Evolutionary conservation across 176 grass and related monocot genomes (phyloP), one percentile per base, ranked within the genome.

Genomic region (Phyllostachys edulis): DNA sequence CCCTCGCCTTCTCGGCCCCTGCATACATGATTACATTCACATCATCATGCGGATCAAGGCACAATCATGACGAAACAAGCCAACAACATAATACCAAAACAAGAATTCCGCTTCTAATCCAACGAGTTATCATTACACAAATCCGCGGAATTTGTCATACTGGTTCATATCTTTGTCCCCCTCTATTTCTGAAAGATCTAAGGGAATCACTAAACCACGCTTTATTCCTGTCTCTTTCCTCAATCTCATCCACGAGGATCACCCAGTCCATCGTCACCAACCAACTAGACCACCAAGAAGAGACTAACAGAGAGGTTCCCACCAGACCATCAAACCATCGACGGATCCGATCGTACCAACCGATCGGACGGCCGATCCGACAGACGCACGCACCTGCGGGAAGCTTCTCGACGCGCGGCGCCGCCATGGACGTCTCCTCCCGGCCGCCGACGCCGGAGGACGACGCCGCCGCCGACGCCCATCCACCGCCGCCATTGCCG

Each of bases 281-380:
- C 44, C 18, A 65, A 76, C 38, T 21, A 54, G 71, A 42, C 69
- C 24, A 75, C 32, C 69, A 5, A 80, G 77, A 82, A 8, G 45
- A 86, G 45, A 82, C 24, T 66, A 78, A 16, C 47, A 76, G 45
- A 38, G 51, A 63, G 37, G 38, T 23, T 63, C 55, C 45, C 23
- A 73, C 7, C 76, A 29, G 51, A 68, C 39, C 62, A 76, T 23
- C 61, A 51, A 26, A 52, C 50, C 17, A 69, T 32, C 44, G 50
- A 16, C 79, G 86, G 79, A 91, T 90, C 82, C 60, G 84, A 87
- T 82, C 88, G 63, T 73, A 79, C 52, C 74, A 85, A 63, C 61
- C 60, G 27, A 82, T 38, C 9, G 52, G 63, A 39, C 27, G 54
- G 56, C 7, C 57, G 27, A 87, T 51, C 50, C 74, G 44, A 68